Base-by-base conservation (phyloP, 495 filamentous ascomycete species). In the Hypoxylon intermedium region DNA sequence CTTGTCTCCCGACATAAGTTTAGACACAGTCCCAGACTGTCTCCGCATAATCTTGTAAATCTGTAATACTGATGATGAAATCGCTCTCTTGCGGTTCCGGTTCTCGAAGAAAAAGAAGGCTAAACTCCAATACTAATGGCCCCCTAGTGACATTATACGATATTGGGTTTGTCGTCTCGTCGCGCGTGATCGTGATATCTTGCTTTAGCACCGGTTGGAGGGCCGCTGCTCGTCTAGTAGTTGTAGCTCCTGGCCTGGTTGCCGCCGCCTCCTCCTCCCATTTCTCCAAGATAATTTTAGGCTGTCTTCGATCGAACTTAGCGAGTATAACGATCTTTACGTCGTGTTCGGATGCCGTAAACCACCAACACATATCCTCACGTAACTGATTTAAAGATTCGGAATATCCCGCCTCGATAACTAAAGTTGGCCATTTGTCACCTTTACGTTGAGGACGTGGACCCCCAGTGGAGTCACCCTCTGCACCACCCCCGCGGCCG, bases 361-460 rank as follows among this genome's bases (percentile, higher is more conserved):
- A 72, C 73, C 73, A 74, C 63, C 63, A 72, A 36, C 41, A 57
- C 48, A 69, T 71, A 48, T 69, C 57, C 20, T 54, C 23, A 12
- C 44, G 58, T 9, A 75, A 43, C 20, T 56, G 44, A 13, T 15
- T n/a, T 19, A 70, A 47, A 23, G 70, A 67, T 20, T 72, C 55
- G 0, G 67, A 67, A 37, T 57, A 36, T 13, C 74, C 71, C 13
- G 68, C 65, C 40, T 74, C 64, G 21, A 76, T 64, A 13, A 76
- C 61, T 16, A 74, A 53, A 30, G 69, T 74, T 47, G 74, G 72
- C 71, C 69, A 72, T 12, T 15, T 46, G 19, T 12, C 33, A 45
- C 15, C 24, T 38, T 6, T 19, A 58, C 61, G 60, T 58, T 60
- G 31, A 38, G 63, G 53, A 13, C 26, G 45, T 49, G 68, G 26